A percentile compares a stretch with the other conserved stretches of the same genome.
Conservation (phyloP, 495 filamentous ascomycete genomes). For the Aspergillus mulundensis region DNA sequence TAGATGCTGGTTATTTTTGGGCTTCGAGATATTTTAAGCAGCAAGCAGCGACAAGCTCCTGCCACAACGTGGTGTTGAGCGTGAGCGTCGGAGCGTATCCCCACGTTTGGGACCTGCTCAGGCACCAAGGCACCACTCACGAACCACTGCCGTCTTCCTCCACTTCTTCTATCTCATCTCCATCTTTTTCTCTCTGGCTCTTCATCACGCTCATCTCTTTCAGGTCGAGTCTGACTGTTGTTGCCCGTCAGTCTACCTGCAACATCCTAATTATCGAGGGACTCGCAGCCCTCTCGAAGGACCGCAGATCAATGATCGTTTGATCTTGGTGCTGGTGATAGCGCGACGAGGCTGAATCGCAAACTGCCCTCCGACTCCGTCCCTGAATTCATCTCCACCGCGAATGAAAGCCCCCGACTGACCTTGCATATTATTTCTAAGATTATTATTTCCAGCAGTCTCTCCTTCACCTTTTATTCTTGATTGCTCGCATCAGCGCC, state of each 20-base stretch:
- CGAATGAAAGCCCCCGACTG: constrained; percentile 9
- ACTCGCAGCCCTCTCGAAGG: not conserved
- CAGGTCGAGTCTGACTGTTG: not conserved
- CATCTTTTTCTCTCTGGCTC: not conserved
- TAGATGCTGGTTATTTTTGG: not conserved
- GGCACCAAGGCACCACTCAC: constrained; percentile 1
- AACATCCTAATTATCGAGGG: not conserved
- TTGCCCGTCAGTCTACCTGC: not conserved
- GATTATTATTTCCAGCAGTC: not conserved
- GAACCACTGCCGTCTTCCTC: not conserved
- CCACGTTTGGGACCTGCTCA: not conserved
- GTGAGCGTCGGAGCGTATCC: not conserved
- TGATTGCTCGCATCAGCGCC: constrained; percentile 2
- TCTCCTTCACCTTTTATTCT: constrained; percentile 3
- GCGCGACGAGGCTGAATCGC: constrained; percentile 30
- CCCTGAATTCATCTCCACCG: constrained; percentile 8
- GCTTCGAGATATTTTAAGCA: constrained; percentile 3
- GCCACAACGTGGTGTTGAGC: not conserved
- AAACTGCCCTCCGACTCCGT: constrained; percentile 17
- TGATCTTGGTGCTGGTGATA: constrained; percentile 6
- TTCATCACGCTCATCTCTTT: not conserved
- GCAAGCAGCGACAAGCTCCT: not conserved
- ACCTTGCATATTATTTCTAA: not conserved
- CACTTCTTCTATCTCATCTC: not conserved
- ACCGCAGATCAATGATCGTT: not conserved